Conservation (phyloP, 352 stramenopile species). For the Phytophthora boehmeriae region DNA sequence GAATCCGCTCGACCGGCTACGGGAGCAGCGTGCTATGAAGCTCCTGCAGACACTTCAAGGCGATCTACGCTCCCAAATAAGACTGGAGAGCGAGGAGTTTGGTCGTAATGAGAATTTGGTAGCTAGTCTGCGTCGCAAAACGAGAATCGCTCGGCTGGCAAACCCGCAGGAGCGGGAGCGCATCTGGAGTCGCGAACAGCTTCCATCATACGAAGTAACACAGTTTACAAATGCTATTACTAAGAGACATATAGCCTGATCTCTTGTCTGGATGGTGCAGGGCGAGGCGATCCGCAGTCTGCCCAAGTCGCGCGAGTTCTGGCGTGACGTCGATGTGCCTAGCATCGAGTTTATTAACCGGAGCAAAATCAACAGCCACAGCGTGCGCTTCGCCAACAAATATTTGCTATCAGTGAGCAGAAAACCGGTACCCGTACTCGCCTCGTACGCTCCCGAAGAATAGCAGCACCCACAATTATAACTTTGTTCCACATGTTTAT, state of each 20-base stretch:
- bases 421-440: conserved; percentile 48
- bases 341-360: too few relatives aligned
- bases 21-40: conserved; percentile 63
- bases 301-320: conserved; percentile 70
- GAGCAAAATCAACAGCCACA: conserved; percentile 80
- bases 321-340: conserved; percentile 59
- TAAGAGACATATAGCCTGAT: too few relatives aligned
- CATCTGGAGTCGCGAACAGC: conserved; percentile 48
- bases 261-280: conserved; percentile 16
- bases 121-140: conserved; percentile 46
- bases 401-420: conserved; percentile 60
- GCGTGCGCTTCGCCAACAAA: conserved; percentile 72
- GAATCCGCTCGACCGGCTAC: conserved; percentile 70
- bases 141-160: conserved; percentile 48
- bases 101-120: conserved; percentile 30
- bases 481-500: not conserved
- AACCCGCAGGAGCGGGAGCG: conserved; percentile 52
- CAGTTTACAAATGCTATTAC: not conserved
- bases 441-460: conserved; percentile 87
- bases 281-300: conserved; percentile 51
- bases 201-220: conserved; percentile 52
- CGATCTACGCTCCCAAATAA: conserved; percentile 64
- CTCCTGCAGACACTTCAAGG: conserved; percentile 64
- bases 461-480: conserved; percentile 11
- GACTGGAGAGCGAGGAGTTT: conserved; percentile 53